Base-by-base conservation (phyloP, 2,329 filamentous ascomycete genomes). In the Teratosphaeriaceae sp. region DNA sequence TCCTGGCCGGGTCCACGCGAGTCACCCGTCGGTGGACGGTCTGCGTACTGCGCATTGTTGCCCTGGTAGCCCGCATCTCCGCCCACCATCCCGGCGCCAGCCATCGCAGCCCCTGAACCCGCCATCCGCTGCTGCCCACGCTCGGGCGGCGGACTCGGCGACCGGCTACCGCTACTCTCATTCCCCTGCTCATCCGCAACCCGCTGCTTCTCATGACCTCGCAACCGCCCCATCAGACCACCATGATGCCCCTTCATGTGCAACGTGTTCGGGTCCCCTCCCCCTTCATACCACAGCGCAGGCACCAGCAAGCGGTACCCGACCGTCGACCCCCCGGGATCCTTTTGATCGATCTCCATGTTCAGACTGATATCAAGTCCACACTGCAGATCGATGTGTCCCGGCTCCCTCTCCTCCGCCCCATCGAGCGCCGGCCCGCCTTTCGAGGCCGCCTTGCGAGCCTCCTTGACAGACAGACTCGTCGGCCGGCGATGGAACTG, bases 241-340 rank as follows among this genome's bases (percentile, higher is more conserved):
- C 22, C 24, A 19, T 18, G 23, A 9, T 15, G n/a, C 19, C 35
- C 22, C n/a, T 22, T 26, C 20, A 38, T n/a, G 7, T 3, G 7
- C 5, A 15, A 5, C 3, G 37, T 29, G 23, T 39, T 27, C 9
- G 5, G 5, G 16, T 27, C 37, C 9, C 37, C 37, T 7, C 48
- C 44, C 2, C 61, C 62, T 15, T 60, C 49, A 39, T 70, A 80
- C 55, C 67, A 67, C 40, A 98, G 69, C 41, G 80, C 79, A 9
- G 94, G 92, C 4, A 98, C 82, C 1, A 97, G 74, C 4, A 98
- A 68, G 29, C 88, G 75, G 63, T 98, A 98, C 7, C 88, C 87
- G 39, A 80, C 78, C 0, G 92, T 98, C 50, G 87, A 88, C 12
- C 92, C 94, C 0, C 85, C 76, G 1, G 92, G 90, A 55, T 98